Evolutionary conservation across 805 yeast genomes (phyloP), one percentile per base, ranked within the genome.

Genomic region (Spathaspora passalidarum): DNA sequence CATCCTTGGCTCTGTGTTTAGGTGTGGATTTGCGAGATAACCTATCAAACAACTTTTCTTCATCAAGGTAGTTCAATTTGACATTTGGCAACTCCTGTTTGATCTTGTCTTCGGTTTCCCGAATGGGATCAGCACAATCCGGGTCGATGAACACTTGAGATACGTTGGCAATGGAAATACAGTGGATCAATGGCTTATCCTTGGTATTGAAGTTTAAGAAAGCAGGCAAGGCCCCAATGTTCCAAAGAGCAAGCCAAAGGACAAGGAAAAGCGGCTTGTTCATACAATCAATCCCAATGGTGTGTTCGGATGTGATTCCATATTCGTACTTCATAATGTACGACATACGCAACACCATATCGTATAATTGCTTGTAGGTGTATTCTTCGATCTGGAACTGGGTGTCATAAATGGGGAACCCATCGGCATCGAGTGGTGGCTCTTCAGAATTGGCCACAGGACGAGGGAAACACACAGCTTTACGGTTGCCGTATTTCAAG

Each of bases 221-320:
- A 0, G 96, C 90, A 0, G 97, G 97, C 7, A 76, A 64, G 1
- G 96, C 96, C 37, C 97, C 97, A 44, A 91, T 73, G 56, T 88
- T 87, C 97, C 97, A 91, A 40, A 86, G 66, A 0, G 96, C 86
- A 45, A 87, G 74, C 96, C 96, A 88, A 35, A 86, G 60, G 44
- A 90, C 75, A 13, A 91, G 65, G 56, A 87, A 88, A 50, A 89
- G 69, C 2, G 96, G 96, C 60, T 86, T 88, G 65, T 91, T 91
- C 57, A 87, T 84, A 59, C 81, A 85, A 56, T 84, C 84, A 38
- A 92, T 56, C 0, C 87, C 95, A 39, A 92, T 80, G 8, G 82
- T 76, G 52, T 88, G 88, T 36, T 83, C 82, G 11, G 80, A 66
- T 16, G 80, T 67, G 32, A 91, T 79, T 2, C 84, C 84, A 56